Conservation (phyloP, 345 rosid genomes). For the Boechera stricta region DNA sequence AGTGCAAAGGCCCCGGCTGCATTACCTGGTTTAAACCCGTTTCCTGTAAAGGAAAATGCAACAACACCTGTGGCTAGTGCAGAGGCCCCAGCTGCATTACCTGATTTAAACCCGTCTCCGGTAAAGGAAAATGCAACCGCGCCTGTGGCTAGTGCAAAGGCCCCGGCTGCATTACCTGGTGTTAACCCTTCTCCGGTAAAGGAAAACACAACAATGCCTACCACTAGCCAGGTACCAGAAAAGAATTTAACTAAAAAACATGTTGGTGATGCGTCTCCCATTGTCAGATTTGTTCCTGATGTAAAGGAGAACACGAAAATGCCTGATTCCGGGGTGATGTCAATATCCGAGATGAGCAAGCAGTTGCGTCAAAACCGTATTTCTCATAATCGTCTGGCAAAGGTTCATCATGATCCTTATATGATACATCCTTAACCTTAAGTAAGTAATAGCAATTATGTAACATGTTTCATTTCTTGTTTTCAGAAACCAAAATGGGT, state of each 20-base stretch:
- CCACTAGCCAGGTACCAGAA: slow-evolving; percentile 16
- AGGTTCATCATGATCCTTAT: slow-evolving; percentile 38
- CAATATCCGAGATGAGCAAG: slow-evolving; percentile 75
- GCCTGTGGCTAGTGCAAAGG: slow-evolving; percentile 2
- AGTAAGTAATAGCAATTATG: neutral
- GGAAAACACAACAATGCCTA: slow-evolving; percentile 37
- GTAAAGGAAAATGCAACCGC: slow-evolving; percentile 29
- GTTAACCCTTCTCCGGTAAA: slow-evolving; percentile 29
- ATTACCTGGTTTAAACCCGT: slow-evolving; percentile 1
- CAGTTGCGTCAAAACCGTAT: slow-evolving; percentile 60
- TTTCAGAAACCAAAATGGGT: slow-evolving; percentile 78
- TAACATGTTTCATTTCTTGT: slow-evolving; percentile 32
- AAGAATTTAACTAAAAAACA: slow-evolving; percentile 28
- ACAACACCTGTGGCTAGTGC: slow-evolving; percentile 17
- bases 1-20: slow-evolving; percentile 15
- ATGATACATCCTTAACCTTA: neutral
- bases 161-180: slow-evolving; percentile 19
- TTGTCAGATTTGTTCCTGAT: slow-evolving; percentile 39
- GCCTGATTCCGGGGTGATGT: slow-evolving; percentile 52
- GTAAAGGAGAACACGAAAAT: slow-evolving; percentile 42
- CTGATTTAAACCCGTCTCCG: neutral
- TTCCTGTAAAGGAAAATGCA: slow-evolving; percentile 19
- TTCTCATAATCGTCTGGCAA: slow-evolving; percentile 55
- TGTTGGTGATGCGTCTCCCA: slow-evolving; percentile 28
- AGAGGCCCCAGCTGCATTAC: slow-evolving; percentile 6